A percentile compares a stretch with the other conserved stretches of the same genome.
Evolutionary conservation across 352 stramenopile genomes (phyloP).

Genomic region (Salisapilia sapeloensis): DNA sequence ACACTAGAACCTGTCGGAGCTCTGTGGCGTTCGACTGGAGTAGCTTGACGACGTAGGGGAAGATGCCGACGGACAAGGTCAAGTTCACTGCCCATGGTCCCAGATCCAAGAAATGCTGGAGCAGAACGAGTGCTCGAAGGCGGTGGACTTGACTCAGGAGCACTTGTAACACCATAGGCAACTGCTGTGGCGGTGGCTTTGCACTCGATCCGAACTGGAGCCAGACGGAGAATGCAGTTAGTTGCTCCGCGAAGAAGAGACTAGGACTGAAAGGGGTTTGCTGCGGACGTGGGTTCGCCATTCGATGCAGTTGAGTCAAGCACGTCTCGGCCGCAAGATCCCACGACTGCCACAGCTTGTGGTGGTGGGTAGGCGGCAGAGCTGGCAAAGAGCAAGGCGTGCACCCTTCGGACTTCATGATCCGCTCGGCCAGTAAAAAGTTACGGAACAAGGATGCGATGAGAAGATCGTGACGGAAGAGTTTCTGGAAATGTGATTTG

Average conservation of each 20-base stretch:
- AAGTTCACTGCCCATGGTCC: conserved; percentile 83
- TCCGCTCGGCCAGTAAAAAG: conserved; percentile 95
- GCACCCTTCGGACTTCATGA: conserved; percentile 85
- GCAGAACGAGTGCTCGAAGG: conserved; percentile 89
- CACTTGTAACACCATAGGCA: conserved; percentile 97
- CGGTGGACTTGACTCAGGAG: conserved; percentile 94
- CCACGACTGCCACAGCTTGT: conserved; percentile 97
- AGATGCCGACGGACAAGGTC: conserved; percentile 93
- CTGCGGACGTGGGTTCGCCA: conserved; percentile 41
- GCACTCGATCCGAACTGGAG: conserved; percentile 86
- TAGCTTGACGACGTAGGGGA: conserved; percentile 98
- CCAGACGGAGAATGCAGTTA: conserved; percentile 98
- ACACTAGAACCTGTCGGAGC: conserved; percentile 90
- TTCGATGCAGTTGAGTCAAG: conserved; percentile 89
- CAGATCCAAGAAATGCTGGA: conserved; percentile 94
- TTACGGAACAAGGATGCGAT: conserved; percentile 97
- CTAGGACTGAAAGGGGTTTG: conserved; percentile 71
- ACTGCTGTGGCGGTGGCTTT: conserved; percentile 90
- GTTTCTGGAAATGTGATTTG: conserved; percentile 91
- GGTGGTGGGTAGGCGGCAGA: conserved; percentile 89
- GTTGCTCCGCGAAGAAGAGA: conserved; percentile 96
- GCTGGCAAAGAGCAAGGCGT: conserved; percentile 85
- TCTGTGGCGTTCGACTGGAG: conserved; percentile 90
- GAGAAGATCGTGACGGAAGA: conserved; percentile 99
- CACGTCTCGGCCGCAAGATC: conserved; percentile 96